Evolutionary conservation across 192 early-diverging fungal genomes (phyloP), one percentile per base, ranked within the genome.

Genomic region (Podila clonocystis): DNA sequence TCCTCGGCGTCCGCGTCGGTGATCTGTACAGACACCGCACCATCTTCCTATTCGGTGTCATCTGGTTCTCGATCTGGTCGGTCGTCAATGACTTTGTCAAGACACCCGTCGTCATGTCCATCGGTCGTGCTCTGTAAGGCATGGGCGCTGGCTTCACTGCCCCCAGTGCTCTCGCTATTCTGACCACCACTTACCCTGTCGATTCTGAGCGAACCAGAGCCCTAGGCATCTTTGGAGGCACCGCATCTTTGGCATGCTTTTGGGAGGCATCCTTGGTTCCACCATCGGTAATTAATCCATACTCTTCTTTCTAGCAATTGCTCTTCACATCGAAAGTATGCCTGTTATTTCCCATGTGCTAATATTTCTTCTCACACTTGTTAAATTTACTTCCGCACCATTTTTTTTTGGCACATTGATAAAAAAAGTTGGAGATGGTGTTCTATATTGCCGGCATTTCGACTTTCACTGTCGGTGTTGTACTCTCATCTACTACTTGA

Each of bases 71-170:
- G 8, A 59, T 74, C 8, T 59, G 64, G 28, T 57, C 73, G 0
- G 17, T 74, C 26, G 52, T 74, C 41, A 74, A 74, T 19, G 73
- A 30, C n/a, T 41, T 74, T 9, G 55, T 65, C 20, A 36, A 61
- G 20, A 62, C 55, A 12, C 65, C 50, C 12, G 49, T 67, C 59
- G 24, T 74, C 28, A 28, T 74, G 12, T 74, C 65, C 30, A 58
- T 74, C 2, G 57, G 65, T 13, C 65, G 73, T 11, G 73, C 73
- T 26, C 28, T 74, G 12, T 65, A 74, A 50, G 73, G 73, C n/a
- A 61, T 74, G 34, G 73, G 52, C 17, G 73, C 73, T 34, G 73
- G 64, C 4, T 74, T 65, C 63, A 74, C 73, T 28, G 63, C 67
- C 29, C 73, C 73, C 7, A 74, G 65, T 57, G 73, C 65, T 22